A percentile compares a stretch with the other conserved stretches of the same genome.
These are phyloP conservation scores for Lindgomyces ingoldianus DNA, from an alignment of 495 filamentous ascomycete species.

Conservation along the genomic window DNA sequence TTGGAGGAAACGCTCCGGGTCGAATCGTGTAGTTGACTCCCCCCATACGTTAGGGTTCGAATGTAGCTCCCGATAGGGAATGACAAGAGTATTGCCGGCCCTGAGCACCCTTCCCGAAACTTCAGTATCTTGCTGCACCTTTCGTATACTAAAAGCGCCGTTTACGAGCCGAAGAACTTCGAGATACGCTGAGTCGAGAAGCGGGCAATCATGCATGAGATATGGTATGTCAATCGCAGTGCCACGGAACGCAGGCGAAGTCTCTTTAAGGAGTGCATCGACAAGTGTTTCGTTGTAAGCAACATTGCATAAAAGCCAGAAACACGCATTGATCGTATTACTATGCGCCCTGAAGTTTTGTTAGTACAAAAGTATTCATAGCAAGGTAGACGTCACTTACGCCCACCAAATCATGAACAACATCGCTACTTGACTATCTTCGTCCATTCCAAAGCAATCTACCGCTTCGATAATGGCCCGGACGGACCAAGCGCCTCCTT, in stretches of 20 bases:
- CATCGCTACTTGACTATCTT: constrained; percentile 2
- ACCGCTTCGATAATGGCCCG: not conserved
- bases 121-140: not conserved
- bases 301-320: constrained; percentile 1
- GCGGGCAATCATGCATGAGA: constrained; percentile 1
- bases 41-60: constrained; percentile 3
- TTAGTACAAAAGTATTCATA: not conserved
- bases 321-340: constrained; percentile 1
- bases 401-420: constrained; percentile 6
- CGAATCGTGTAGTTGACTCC: not conserved
- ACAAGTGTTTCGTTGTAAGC: constrained; percentile 1
- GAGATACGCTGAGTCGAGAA: not conserved
- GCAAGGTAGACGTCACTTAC: not conserved
- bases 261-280: constrained; percentile 3
- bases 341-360: not conserved
- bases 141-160: not conserved
- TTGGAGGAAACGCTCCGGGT: not conserved
- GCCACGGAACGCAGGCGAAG: constrained; percentile 1
- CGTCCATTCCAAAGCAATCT: constrained; percentile 1
- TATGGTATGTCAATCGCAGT: constrained; percentile 5
- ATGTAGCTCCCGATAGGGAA: constrained; percentile 8
- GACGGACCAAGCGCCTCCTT: not conserved
- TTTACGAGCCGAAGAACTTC: constrained; percentile 8
- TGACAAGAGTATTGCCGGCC: constrained; percentile 3
- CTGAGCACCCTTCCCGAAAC: constrained; percentile 1